phyloP scores from a whole-genome alignment of 441 rosid genomes.

The Gossypium davidsonii region DNA sequence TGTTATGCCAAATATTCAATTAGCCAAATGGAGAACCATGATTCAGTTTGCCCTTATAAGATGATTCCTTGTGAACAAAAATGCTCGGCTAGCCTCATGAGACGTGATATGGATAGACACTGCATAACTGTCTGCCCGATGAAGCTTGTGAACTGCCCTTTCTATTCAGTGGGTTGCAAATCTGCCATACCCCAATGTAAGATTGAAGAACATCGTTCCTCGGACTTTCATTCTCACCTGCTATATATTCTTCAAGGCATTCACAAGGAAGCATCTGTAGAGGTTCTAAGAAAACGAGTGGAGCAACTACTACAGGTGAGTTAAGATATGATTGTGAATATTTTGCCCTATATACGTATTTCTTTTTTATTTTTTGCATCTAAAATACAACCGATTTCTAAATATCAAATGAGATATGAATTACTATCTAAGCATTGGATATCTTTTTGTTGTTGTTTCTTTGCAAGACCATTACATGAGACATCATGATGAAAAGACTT shows the following conservation, averaged over 20 bases:
- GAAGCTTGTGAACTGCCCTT: slow-evolving; percentile 83
- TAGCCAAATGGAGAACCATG: slow-evolving; percentile 55
- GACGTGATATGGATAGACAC: slow-evolving; percentile 85
- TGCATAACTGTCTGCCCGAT: slow-evolving; percentile 83
- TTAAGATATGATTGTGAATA: background rate
- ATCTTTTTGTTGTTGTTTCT: background rate
- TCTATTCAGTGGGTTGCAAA: slow-evolving; percentile 68
- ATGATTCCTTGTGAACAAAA: slow-evolving; percentile 77
- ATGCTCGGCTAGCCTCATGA: slow-evolving; percentile 58
- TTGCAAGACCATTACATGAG: background rate
- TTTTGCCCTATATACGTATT: background rate
- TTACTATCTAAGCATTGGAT: background rate
- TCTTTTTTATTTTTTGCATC: background rate
- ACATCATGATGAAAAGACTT: background rate
- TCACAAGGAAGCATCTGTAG: slow-evolving; percentile 48
- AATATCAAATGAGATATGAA: background rate
- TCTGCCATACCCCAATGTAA: slow-evolving; percentile 44
- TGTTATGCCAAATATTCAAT: slow-evolving; percentile 49
- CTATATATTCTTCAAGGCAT: slow-evolving; percentile 48
- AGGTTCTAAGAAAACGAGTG: slow-evolving; percentile 45
- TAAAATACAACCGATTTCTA: background rate
- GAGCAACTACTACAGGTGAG: slow-evolving; percentile 61
- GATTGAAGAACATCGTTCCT: slow-evolving; percentile 49
- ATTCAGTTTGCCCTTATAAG: slow-evolving; percentile 66
- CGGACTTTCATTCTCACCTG: slow-evolving; percentile 51